Conservation (phyloP, 805 yeast genomes). For the Cyberlindnera samutprakarnensis region DNA sequence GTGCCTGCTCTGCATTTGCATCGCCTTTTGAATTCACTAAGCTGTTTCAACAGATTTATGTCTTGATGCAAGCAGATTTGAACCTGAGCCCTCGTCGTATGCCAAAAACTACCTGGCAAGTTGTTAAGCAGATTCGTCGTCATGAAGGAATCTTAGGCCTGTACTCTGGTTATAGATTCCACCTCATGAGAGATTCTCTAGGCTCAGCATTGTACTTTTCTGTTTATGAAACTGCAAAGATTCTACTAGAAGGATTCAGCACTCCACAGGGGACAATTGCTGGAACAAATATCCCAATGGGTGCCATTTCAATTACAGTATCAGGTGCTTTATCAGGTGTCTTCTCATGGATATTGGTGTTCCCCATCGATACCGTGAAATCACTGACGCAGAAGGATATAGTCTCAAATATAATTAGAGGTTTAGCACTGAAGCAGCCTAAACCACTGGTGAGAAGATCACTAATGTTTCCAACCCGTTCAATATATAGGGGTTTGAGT, state of each 20-base stretch:
- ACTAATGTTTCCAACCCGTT: constrained; percentile 33
- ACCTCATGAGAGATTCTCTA: constrained; percentile 57
- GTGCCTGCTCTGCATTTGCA: constrained; percentile 52
- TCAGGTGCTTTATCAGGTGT: constrained; percentile 82
- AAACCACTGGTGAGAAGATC: constrained; percentile 27
- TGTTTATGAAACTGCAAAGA: constrained; percentile 67
- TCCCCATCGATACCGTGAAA: constrained; percentile 78
- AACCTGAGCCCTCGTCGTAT: constrained; percentile 26
- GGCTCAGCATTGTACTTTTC: constrained; percentile 71
- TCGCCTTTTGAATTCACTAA: constrained; percentile 86
- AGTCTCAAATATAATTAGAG: constrained; percentile 56
- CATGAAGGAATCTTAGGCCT: constrained; percentile 57
- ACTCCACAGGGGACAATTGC: constrained; percentile 23
- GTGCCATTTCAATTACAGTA: constrained; percentile 42
- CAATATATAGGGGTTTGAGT: constrained; percentile 71
- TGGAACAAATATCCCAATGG: constrained; percentile 24
- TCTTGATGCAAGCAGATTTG: constrained; percentile 27
- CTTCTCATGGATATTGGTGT: constrained; percentile 65
- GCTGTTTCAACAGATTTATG: constrained; percentile 65
- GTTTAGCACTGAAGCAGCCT: constrained; percentile 35
- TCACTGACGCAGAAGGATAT: constrained; percentile 69
- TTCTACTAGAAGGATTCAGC: constrained; percentile 28
- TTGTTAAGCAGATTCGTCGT: constrained; percentile 46
- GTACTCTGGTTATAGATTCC: constrained; percentile 68
- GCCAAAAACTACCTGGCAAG: constrained; percentile 31